Evolutionary conservation across 495 filamentous ascomycete genomes (phyloP).

Genomic region (Hypoxylon perforatum): DNA sequence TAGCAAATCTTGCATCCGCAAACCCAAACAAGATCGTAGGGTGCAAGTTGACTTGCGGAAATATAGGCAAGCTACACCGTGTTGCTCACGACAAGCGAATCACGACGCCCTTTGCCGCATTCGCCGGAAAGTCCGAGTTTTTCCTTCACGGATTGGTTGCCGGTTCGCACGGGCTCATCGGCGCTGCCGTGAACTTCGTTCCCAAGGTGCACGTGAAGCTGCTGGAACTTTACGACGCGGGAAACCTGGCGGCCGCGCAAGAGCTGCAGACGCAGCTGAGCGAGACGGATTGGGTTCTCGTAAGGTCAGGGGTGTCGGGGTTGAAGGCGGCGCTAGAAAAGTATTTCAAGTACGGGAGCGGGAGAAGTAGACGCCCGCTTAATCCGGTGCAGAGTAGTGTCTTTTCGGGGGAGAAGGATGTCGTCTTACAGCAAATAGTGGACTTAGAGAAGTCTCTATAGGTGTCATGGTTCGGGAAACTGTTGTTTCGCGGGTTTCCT

Average conservation of each 20-base stretch:
- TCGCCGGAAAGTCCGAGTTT: slow-evolving; percentile 70
- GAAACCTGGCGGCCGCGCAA: slow-evolving; percentile 59
- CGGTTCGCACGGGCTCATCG: slow-evolving; percentile 64
- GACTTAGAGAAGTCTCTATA: slow-evolving; percentile 4
- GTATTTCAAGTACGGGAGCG: slow-evolving; percentile 76
- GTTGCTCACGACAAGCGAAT: slow-evolving; percentile 14
- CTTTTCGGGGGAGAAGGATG: slow-evolving; percentile 4
- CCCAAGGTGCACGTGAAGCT: slow-evolving; percentile 56
- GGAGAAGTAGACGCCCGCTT: slow-evolving; percentile 63
- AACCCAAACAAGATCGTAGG: slow-evolving; percentile 55
- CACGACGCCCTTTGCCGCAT: slow-evolving; percentile 61
- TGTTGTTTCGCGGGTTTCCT: too few species aligned
- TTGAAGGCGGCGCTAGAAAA: slow-evolving; percentile 75
- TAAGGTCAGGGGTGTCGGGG: slow-evolving; percentile 68
- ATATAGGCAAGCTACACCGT: slow-evolving; percentile 10
- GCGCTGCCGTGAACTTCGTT: slow-evolving; percentile 66
- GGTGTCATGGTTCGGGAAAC: too few species aligned
- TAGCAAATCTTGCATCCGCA: slow-evolving; percentile 56
- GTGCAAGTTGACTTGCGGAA: slow-evolving; percentile 49
- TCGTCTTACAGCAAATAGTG: neutral
- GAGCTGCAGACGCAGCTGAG: slow-evolving; percentile 55
- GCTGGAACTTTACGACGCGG: slow-evolving; percentile 55
- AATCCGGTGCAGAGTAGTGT: slow-evolving; percentile 4
- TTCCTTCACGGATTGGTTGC: slow-evolving; percentile 62
- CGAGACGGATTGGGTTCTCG: slow-evolving; percentile 17